Evolutionary conservation across 1,284 basidiomycete genomes (phyloP), one percentile per base, ranked within the genome.

Genomic region (Moesziomyces sp.): DNA sequence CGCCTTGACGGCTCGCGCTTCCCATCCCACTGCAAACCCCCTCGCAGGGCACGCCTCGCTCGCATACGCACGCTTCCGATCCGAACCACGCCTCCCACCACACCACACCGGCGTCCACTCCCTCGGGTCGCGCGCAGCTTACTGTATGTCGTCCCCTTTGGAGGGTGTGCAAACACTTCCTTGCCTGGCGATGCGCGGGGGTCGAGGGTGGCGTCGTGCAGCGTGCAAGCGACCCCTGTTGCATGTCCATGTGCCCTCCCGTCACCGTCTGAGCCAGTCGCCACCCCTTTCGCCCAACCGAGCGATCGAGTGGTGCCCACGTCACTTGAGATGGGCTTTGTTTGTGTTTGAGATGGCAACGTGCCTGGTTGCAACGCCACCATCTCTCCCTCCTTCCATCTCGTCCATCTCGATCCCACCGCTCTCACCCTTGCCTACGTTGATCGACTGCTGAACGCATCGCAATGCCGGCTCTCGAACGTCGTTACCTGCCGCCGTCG

Each of bases 381-480:
- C 18, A 16, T 40, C 38, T 18, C 10, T 43, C 47, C 28, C 16
- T 49, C 30, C 47, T 16, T 35, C 28, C 21, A 11, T 30, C 30
- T 23, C 33, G 7, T 21, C 48, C 33, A 50, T n/a, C 48, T 40
- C 40, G 38, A 16, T 40, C 38, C 13, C 38, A 18, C 16, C 38
- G 16, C 1, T n/a, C 38, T n/a, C 49, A 7, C 26, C 49, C 50
- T 52, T 24, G 26, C 28, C 42, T 44, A 28, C 21, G 19, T 26
- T 38, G 26, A 35, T 19, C 50, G 26, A 35, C 38, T 33, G 24
- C 45, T 38, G 14, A 4, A 18, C 42, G 18, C 14, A 46, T 44
- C 4, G 38, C n/a, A 53, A 68, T 70, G 67, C 58, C 67, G 14
- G 43, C 67, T 21, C 30, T 57, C 46, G 67, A 68, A n/a, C 65